A percentile compares a stretch with the other conserved stretches of the same genome.
Conservation (phyloP, 176 grass and related monocot genomes). For the Oryza meridionalis region DNA sequence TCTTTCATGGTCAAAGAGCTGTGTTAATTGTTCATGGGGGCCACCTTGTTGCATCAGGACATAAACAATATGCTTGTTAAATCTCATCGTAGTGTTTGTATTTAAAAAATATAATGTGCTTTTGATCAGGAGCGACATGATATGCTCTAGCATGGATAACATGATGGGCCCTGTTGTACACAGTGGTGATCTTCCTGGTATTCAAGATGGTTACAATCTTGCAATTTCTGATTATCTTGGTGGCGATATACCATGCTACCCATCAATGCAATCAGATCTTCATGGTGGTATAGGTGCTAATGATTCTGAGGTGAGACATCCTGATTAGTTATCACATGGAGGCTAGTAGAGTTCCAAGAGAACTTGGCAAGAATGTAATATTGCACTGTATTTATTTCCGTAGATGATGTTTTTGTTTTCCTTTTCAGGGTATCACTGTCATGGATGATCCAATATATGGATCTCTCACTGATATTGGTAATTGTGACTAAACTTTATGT, state of each 20-base stretch:
- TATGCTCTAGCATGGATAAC: slow-evolving; percentile 69
- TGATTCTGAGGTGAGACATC: slow-evolving; percentile 39
- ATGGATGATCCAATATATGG: slow-evolving; percentile 83
- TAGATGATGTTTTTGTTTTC: slow-evolving; percentile 33
- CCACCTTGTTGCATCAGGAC: slow-evolving; percentile 18
- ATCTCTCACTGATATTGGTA: slow-evolving; percentile 76
- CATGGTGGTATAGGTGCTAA: slow-evolving; percentile 58
- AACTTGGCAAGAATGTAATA: neutral
- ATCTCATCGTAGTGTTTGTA: neutral
- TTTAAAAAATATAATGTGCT: slow-evolving; percentile 9
- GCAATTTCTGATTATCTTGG: slow-evolving; percentile 76
- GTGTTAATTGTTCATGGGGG: slow-evolving; percentile 1
- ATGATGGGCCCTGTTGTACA: slow-evolving; percentile 55
- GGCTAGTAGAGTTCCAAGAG: neutral
- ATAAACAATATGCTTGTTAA: slow-evolving; percentile 28
- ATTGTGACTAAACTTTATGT: slow-evolving; percentile 24
- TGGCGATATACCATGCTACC: slow-evolving; percentile 71
- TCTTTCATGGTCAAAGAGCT: slow-evolving; percentile 15
- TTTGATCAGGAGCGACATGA: slow-evolving; percentile 49
- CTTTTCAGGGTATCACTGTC: slow-evolving; percentile 52
- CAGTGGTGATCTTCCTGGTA: slow-evolving; percentile 59
- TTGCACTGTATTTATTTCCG: slow-evolving; percentile 25
- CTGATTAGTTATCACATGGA: neutral
- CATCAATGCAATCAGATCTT: slow-evolving; percentile 72
- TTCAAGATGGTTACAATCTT: slow-evolving; percentile 78